Evolutionary conservation across 345 rosid genomes (phyloP), one percentile per base, ranked within the genome.

Genomic region (Dipteronia dyeriana): DNA sequence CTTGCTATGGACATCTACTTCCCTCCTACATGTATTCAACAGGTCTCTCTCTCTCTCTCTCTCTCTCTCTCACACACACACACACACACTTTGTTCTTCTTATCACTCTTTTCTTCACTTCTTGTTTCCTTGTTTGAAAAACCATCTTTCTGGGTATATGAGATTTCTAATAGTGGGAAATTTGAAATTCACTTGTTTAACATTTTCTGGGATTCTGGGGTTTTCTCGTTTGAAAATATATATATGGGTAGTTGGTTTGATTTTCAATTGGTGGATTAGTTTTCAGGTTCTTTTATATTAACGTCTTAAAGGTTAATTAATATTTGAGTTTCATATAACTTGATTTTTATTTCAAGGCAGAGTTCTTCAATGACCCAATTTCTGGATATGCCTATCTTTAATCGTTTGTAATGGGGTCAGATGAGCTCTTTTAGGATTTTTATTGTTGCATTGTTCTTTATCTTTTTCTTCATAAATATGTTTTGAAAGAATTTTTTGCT

Each of bases 1-100:
- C 86, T 97, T 62, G 97, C 99, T 76, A 75, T 94, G 87, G 98
- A 97, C 62, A 92, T 97, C 83, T 97, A 97, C 82, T 97, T 97
- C 86, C 99, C 99, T 85, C 97, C 97, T 13, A 88, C 94, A 79
- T 97, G 90, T 81, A 88, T 97, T 84, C 94, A 90, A 79, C 99
- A 97, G 97, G 99, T 94, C 5, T 71, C 78, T 25, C 9, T 57
- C 29, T 11, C 72, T 41, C 31, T 62, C 74, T n/a, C 38, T 19
- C 16, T 74, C 38, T 39, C 7, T 73, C 76, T 22, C 75, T 63
- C 54, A 0, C 38, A 4, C 38, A 4, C 38, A 29, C 31, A 29
- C 31, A 31, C 4, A 34, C 38, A 34, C 38, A 34, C 38, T 4
- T 34, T 62, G 71, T 23, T 72, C 73, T 70, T 31, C 26, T 34